Evolutionary conservation across 495 filamentous ascomycete genomes (phyloP).

Genomic region (Aspergillus baeticus): DNA sequence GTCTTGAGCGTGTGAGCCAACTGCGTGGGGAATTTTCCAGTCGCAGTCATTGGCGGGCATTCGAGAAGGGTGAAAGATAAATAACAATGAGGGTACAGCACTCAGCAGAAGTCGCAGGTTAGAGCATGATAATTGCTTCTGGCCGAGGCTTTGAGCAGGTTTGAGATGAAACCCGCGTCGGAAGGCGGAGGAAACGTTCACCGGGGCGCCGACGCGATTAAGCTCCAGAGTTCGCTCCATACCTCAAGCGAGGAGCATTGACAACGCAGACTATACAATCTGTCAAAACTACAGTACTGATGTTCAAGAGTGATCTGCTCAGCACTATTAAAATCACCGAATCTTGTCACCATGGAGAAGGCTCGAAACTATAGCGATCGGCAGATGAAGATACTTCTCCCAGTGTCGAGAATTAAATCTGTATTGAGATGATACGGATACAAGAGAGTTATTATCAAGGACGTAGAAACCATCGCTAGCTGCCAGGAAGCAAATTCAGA

Average conservation of each 20-base stretch:
- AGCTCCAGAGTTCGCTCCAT: background rate
- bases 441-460: conserved; percentile 50
- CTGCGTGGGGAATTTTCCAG: conserved; percentile 31
- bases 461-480: conserved; percentile 51
- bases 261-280: background rate
- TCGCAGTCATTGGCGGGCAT: conserved; percentile 28
- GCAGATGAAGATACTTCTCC: background rate
- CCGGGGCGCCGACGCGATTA: background rate
- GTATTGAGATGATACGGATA: conserved; percentile 43
- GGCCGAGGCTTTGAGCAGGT: background rate
- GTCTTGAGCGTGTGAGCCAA: conserved; percentile 46
- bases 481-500: conserved; percentile 44
- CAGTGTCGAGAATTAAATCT: conserved; percentile 26
- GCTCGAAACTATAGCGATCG: background rate
- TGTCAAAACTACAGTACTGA: no score
- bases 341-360: background rate
- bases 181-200: background rate
- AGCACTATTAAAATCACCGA: no score
- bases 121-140: no score
- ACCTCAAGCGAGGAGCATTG: background rate
- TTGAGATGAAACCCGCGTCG: background rate
- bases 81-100: background rate
- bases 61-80: no score
- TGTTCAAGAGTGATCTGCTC: no score
- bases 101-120: background rate